Evolutionary conservation across 192 early-diverging fungal species (phyloP).

Genomic region (Backusella luteola): DNA sequence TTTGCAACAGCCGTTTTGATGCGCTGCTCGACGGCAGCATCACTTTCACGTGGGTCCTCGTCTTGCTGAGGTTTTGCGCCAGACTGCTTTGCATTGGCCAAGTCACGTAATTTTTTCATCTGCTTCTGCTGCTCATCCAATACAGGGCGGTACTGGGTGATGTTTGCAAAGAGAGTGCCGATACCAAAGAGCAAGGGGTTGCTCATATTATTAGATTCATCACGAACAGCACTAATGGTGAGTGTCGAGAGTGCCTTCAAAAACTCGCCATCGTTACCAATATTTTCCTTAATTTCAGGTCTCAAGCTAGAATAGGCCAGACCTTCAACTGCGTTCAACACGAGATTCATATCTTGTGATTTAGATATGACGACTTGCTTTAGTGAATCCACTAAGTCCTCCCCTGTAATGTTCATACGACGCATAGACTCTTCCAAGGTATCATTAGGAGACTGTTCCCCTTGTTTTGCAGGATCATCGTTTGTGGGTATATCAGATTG

Average conservation of each 20-base stretch:
- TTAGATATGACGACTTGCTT: slow-evolving; percentile 46
- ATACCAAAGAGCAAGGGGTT: slow-evolving; percentile 67
- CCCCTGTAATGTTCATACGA: slow-evolving; percentile 21
- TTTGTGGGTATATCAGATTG: slow-evolving; percentile 1
- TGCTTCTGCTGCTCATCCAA: slow-evolving; percentile 81
- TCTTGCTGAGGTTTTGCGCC: background rate
- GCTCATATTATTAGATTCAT: slow-evolving; percentile 35
- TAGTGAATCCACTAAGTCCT: slow-evolving; percentile 53
- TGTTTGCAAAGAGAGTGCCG: slow-evolving; percentile 71
- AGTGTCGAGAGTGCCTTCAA: slow-evolving; percentile 57
- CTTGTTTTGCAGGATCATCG: background rate
- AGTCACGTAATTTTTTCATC: slow-evolving; percentile 61
- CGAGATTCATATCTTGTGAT: slow-evolving; percentile 30
- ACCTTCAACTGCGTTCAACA: slow-evolving; percentile 69
- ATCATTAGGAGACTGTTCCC: slow-evolving; percentile 22
- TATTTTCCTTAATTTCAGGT: slow-evolving; percentile 64
- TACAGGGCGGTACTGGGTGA: slow-evolving; percentile 66
- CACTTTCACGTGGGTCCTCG: slow-evolving; percentile 56
- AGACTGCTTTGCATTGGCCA: slow-evolving; percentile 27
- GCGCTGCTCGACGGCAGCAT: slow-evolving; percentile 61
- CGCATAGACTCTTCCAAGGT: slow-evolving; percentile 40
- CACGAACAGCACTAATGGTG: slow-evolving; percentile 37
- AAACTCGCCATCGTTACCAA: slow-evolving; percentile 57
- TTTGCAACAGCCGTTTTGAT: slow-evolving; percentile 51
- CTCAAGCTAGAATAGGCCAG: slow-evolving; percentile 79